phyloP scores from a whole-genome alignment of 148 eudicot species.

The Gaultheria prostrata region DNA sequence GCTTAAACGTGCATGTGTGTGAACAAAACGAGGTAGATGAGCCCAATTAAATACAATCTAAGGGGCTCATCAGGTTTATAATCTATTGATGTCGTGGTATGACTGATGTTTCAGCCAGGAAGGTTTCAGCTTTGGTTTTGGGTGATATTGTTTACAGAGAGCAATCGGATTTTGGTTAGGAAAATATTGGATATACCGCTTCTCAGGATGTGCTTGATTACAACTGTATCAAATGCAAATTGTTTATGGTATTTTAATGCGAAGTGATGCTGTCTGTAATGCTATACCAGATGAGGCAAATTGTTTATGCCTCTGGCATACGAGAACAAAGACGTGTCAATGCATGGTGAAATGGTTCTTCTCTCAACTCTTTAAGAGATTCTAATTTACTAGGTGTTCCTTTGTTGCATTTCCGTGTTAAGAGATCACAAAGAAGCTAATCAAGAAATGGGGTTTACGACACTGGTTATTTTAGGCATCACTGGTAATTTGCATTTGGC shows the following conservation, averaged over 20 bases:
- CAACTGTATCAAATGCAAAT: not conserved
- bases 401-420: not conserved
- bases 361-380: not conserved
- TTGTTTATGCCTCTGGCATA: not conserved
- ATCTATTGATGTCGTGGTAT: not conserved
- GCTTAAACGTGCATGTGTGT: too few relatives aligned
- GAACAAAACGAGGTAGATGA: too few relatives aligned
- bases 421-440: not conserved
- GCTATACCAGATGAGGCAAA: not conserved
- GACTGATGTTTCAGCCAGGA: not conserved
- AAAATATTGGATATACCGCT: not conserved
- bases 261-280: not conserved
- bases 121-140: not conserved
- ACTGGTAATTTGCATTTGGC: not conserved
- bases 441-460: not conserved
- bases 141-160: not conserved
- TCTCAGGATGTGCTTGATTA: not conserved
- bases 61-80: too few relatives aligned
- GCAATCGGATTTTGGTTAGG: not conserved
- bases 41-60: too few relatives aligned
- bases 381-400: not conserved
- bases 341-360: not conserved
- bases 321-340: not conserved
- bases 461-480: not conserved
- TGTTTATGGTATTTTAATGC: not conserved